Evolutionary conservation across 2,329 filamentous ascomycete species (phyloP).

Genomic region (Phoma herbarum): DNA sequence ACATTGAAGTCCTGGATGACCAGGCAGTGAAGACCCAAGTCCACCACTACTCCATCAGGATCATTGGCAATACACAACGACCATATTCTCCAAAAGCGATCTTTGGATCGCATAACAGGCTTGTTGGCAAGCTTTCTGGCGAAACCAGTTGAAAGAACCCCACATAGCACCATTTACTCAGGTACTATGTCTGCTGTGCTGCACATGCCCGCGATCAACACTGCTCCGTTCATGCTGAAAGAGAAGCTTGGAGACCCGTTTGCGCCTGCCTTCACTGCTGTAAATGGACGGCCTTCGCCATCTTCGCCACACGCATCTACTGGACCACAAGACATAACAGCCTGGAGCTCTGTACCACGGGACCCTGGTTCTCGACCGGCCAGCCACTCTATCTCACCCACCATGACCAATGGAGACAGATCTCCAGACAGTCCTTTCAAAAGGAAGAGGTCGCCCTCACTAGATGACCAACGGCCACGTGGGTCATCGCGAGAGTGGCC

Average conservation of each 20-base stretch:
- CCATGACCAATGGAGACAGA: constrained; percentile 27
- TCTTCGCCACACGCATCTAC: constrained; percentile 24
- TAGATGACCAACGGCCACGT: constrained; percentile 14
- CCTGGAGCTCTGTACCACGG: constrained; percentile 13
- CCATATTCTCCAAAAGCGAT: not conserved
- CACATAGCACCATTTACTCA: constrained; percentile 5
- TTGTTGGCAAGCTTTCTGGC: constrained; percentile 9
- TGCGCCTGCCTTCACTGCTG: constrained; percentile 48
- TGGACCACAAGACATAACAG: constrained; percentile 10
- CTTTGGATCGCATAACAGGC: not conserved
- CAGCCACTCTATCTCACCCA: constrained; percentile 34
- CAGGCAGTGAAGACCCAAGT: not conserved
- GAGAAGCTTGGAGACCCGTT: constrained; percentile 38
- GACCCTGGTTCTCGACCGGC: constrained; percentile 29
- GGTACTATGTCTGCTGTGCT: constrained; percentile 49
- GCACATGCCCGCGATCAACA: constrained; percentile 28
- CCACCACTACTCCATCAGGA: not conserved
- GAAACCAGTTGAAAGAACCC: not conserved
- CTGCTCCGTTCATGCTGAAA: constrained; percentile 42
- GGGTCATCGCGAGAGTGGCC: constrained; percentile 15
- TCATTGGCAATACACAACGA: constrained; percentile 6
- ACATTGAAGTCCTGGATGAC: constrained; percentile 5
- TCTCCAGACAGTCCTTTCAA: constrained; percentile 57
- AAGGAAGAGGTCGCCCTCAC: constrained; percentile 68
- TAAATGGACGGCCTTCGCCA: constrained; percentile 46